Evolutionary conservation across 108 stramenopile species (phyloP), one percentile per base, ranked within the genome.

Genomic region (Pelagomonas calceolata): DNA sequence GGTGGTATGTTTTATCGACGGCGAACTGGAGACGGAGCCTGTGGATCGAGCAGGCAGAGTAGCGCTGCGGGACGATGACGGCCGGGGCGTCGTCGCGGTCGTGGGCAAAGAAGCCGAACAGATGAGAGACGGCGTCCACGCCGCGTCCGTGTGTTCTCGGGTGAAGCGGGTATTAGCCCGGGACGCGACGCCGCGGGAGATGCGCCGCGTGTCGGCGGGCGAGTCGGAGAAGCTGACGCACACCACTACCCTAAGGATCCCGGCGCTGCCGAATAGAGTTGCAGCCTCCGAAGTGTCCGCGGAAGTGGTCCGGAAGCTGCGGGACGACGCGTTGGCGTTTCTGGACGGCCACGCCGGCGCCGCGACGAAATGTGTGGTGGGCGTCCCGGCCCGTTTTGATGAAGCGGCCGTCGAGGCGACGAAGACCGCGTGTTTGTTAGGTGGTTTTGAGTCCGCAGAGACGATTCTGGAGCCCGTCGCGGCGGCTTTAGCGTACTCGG

Each of bases 321-420:
- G 82, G 65, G 72, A 71, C 51, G 79, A 77, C 21, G 89, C 89
- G 0, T 79, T 1, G 0, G 36, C n/a, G 0, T 36, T 69, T 21
- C 33, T 63, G 10, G 51, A 33, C 30, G 9, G 78, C 63, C 30
- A 33, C 32, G 51, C 21, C 3, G 51, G 51, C 51, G 1, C 3
- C 51, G 14, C 21, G 21, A 1, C 7, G 21, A 15, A 64, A n/a
- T 3, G 92, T 29, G 95, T 96, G 0, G 86, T 96, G 68, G 90
- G 94, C 4, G 91, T 96, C 0, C 95, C 95, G 0, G 95, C 95
- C n/a, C 94, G 95, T 79, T 96, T 96, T 73, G 85, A 93, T 67
- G 91, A 90, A 70, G 84, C 80, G 21, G 93, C 94, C 73, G 84
- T 91, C 21, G 77, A 85, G 29, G 94, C 94, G 0, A 96, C 94